These are phyloP conservation scores for Trichoderma lentiforme DNA, from an alignment of 2,329 filamentous ascomycete species.

Conservation along the genomic window DNA sequence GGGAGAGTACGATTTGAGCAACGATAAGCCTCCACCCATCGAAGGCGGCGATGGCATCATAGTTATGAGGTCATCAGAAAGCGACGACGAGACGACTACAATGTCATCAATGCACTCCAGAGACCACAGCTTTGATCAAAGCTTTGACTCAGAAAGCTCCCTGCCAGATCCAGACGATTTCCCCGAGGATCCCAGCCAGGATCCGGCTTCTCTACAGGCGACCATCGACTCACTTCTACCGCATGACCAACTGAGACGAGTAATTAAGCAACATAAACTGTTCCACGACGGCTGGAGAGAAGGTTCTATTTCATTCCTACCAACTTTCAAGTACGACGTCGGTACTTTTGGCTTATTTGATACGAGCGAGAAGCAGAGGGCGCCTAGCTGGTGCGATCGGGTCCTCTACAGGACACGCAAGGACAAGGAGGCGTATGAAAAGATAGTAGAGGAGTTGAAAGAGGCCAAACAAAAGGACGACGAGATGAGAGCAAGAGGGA, in stretches of 20 bases:
- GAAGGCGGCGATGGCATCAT: slow-evolving; percentile 52
- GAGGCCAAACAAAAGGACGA: slow-evolving; percentile 70
- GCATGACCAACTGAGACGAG: slow-evolving; percentile 79
- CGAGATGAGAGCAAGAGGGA: slow-evolving; percentile 77
- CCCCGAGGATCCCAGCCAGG: slow-evolving; percentile 63
- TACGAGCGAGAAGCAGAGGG: slow-evolving; percentile 88
- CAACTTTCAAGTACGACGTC: slow-evolving; percentile 96
- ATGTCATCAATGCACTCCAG: slow-evolving; percentile 33
- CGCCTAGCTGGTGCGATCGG: slow-evolving; percentile 95
- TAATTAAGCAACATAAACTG: slow-evolving; percentile 71
- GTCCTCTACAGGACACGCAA: slow-evolving; percentile 79
- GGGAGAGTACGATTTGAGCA: slow-evolving; percentile 67
- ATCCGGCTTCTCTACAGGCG: slow-evolving; percentile 83
- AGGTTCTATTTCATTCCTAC: slow-evolving; percentile 81
- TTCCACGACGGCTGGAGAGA: slow-evolving; percentile 93
- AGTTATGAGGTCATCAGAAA: slow-evolving; percentile 43
- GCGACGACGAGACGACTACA: slow-evolving; percentile 44
- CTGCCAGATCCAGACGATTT: slow-evolving; percentile 66
- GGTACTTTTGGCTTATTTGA: slow-evolving; percentile 93
- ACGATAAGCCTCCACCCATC: slow-evolving; percentile 35
- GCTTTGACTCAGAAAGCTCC: slow-evolving; percentile 40
- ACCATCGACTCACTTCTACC: slow-evolving; percentile 83
- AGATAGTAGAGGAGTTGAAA: slow-evolving; percentile 59
- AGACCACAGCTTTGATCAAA: slow-evolving; percentile 37
- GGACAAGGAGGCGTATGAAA: slow-evolving; percentile 65